Evolutionary conservation across 208 protist genomes (phyloP).

Genomic region (Phytomonas sp.): DNA sequence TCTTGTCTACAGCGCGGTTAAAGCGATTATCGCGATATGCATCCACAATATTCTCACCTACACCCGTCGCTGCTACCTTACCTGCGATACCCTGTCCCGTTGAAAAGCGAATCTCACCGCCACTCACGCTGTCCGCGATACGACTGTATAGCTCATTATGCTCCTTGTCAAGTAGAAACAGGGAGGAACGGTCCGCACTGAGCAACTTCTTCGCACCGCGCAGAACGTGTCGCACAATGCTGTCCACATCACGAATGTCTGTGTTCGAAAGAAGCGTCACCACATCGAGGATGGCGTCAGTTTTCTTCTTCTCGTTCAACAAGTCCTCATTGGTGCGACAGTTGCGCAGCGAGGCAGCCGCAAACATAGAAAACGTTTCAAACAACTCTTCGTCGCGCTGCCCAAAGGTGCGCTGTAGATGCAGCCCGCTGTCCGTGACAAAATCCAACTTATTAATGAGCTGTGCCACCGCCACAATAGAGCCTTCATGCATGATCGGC

Average conservation of each 20-base stretch:
- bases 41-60: slow-evolving; percentile 65
- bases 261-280: slow-evolving; percentile 66
- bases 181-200: slow-evolving; percentile 53
- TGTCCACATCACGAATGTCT: slow-evolving; percentile 65
- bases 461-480: slow-evolving; percentile 66
- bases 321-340: slow-evolving; percentile 59
- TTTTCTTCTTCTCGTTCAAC: slow-evolving; percentile 58
- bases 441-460: slow-evolving; percentile 73
- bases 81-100: slow-evolving; percentile 68
- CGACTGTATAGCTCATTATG: slow-evolving; percentile 73
- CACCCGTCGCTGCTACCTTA: slow-evolving; percentile 47
- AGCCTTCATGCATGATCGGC: slow-evolving; percentile 54
- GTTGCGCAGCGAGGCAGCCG: slow-evolving; percentile 59
- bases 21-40: slow-evolving; percentile 67
- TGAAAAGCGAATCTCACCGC: slow-evolving; percentile 72
- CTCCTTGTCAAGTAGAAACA: slow-evolving; percentile 79
- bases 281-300: slow-evolving; percentile 57
- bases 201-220: slow-evolving; percentile 66
- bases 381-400: slow-evolving; percentile 63
- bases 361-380: slow-evolving; percentile 62
- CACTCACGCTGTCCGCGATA: slow-evolving; percentile 52
- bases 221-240: slow-evolving; percentile 58
- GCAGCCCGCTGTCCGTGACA: slow-evolving; percentile 42
- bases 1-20: slow-evolving; percentile 72
- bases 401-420: slow-evolving; percentile 36